Conservation (phyloP, 2,329 filamentous ascomycete genomes). For the Pestalotiopsis sp. region DNA sequence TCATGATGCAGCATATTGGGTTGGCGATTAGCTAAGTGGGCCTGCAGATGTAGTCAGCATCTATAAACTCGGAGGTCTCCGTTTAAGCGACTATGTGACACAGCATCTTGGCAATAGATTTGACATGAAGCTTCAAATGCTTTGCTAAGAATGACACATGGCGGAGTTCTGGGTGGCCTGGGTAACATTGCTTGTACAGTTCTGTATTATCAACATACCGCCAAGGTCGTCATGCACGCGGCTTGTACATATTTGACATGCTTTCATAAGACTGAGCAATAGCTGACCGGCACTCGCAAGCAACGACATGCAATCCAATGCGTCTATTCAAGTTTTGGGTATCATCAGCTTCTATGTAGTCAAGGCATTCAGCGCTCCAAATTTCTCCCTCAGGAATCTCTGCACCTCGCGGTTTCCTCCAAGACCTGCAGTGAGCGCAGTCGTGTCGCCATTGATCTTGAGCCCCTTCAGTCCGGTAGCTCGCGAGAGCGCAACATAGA, state of each 20-base stretch:
- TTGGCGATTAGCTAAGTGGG: background rate
- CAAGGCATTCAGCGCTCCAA: conserved; percentile 28
- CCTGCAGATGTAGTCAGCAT: background rate
- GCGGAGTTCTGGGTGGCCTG: background rate
- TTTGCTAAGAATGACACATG: background rate
- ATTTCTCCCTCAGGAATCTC: conserved; percentile 35
- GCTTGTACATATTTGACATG: background rate
- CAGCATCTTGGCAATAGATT: background rate
- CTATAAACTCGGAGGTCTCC: background rate
- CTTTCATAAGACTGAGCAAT: background rate
- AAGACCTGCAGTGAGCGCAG: conserved; percentile 28
- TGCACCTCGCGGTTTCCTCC: conserved; percentile 37
- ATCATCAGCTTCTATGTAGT: background rate
- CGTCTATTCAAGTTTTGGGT: background rate
- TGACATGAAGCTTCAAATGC: background rate
- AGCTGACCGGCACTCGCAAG: background rate
- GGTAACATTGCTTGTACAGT: background rate
- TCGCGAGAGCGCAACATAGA: conserved; percentile 64
- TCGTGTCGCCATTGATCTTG: conserved; percentile 33
- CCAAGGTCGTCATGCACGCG: background rate
- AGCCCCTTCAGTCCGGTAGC: conserved; percentile 55
- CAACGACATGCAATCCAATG: background rate
- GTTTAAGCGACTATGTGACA: background rate
- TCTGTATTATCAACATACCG: no score
- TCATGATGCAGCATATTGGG: background rate